Base-by-base conservation (phyloP, 2,329 filamentous ascomycete species). In the Penicillium sp. region DNA sequence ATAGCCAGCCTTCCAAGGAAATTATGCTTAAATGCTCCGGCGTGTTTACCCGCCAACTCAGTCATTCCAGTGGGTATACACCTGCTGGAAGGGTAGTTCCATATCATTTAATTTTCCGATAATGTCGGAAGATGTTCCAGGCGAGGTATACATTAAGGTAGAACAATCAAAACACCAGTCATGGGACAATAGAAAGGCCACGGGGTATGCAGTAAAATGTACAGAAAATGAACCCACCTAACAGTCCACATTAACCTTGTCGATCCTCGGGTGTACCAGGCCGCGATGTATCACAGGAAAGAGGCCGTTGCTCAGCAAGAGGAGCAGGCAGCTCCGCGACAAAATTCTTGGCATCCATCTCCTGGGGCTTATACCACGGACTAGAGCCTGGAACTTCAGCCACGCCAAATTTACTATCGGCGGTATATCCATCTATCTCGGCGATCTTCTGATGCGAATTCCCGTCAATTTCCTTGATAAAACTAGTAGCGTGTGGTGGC, bases 301-400 rank as follows among this genome's bases (percentile, higher is more conserved):
- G 3, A 6, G 46, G 27, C 4, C 46, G 27, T n/a, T 11, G 16
- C 19, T 35, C 46, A 35, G 13, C 29, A 21, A 7, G 3, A 13
- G 31, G 33, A 39, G 19, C 48, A 39, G 57, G 58, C 22, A 60
- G 35, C 29, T 60, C 58, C 6, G 58, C 49, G 37, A 55, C 45
- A 42, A 33, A 46, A 19, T 21, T 43, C 31, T 22, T 44, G 3
- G 54, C 39, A 44, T 60, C 55, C 31, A 55, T 60, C 39, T 57
- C 58, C 10, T 57, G 44, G 3, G 33, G 19, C 22, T 33, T 47
- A 13, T 16, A 27, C 33, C 35, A 11, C 26, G 10, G 29, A 13
- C 3, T 29, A 9, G 19, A 42, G 5, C 27, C 54, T 16, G 19
- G 24, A 37, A 29, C 42, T 22, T 43, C 55, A 19, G 51, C 29